These are phyloP conservation scores for Ceriops zippeliana DNA, from an alignment of 345 rosid genomes.

Conservation along the genomic window DNA sequence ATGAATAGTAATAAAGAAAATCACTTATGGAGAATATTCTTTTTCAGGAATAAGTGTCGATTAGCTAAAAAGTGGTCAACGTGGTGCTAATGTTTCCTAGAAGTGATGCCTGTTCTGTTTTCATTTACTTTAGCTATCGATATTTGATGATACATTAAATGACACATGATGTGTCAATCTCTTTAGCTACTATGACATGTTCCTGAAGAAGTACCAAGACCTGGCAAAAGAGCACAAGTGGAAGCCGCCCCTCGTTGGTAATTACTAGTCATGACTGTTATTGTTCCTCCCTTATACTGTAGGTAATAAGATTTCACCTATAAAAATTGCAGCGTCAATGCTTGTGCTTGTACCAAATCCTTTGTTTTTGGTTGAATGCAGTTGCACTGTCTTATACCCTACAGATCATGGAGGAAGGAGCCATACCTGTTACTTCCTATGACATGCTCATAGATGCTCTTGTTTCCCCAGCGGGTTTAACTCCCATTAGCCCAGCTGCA, in stretches of 20 bases:
- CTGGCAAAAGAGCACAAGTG: background rate
- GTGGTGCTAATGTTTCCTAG: no score
- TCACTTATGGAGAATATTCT: no score
- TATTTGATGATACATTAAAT: no score
- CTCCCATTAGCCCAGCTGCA: background rate
- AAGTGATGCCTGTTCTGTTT: no score
- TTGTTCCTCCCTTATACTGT: background rate
- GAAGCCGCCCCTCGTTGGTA: background rate
- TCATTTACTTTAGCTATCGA: no score
- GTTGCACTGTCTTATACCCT: constrained; percentile 1
- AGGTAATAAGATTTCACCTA: background rate
- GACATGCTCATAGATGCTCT: background rate
- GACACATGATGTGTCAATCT: no score
- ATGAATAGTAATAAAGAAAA: no score
- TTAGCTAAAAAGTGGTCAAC: no score
- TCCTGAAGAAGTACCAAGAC: background rate
- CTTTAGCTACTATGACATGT: background rate
- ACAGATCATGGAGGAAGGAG: background rate
- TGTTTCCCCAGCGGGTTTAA: background rate
- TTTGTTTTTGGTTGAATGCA: background rate
- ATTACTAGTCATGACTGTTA: background rate
- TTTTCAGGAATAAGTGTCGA: no score
- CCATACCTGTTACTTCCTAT: background rate
- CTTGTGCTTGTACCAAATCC: background rate
- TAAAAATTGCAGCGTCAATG: no score